A percentile compares a stretch with the other conserved stretches of the same genome.
phyloP scores from a whole-genome alignment of 352 stramenopile genomes.

The Phytophthora constricta region DNA sequence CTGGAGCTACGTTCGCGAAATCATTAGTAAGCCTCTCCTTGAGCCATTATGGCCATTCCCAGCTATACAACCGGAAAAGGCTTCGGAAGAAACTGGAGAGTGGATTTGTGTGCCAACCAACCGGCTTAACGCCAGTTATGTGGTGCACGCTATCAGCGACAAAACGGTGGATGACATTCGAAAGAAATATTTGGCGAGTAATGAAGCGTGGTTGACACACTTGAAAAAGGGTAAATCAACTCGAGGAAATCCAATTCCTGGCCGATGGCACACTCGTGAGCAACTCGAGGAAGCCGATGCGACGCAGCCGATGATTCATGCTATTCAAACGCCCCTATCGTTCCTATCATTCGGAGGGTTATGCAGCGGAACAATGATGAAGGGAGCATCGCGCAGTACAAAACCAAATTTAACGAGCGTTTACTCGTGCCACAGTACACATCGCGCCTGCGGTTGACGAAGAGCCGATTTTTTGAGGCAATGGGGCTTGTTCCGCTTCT shows the following conservation, averaged over 20 bases:
- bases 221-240: conserved; percentile 73
- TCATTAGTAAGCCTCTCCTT: conserved; percentile 69
- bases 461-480: conserved; percentile 78
- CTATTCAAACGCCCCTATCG: conserved; percentile 77
- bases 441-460: conserved; percentile 63
- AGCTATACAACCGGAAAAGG: conserved; percentile 10
- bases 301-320: conserved; percentile 70
- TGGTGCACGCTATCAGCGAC: conserved; percentile 51
- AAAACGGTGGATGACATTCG: conserved; percentile 56
- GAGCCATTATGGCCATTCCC: conserved; percentile 75
- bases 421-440: conserved; percentile 78
- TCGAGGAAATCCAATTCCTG: conserved; percentile 75
- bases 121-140: conserved; percentile 77
- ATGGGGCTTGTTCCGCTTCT: conserved; percentile 86
- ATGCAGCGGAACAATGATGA: conserved; percentile 83
- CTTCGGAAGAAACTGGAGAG: conserved; percentile 37
- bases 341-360: conserved; percentile 82
- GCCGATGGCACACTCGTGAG: conserved; percentile 75
- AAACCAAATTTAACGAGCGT: conserved; percentile 81
- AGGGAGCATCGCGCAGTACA: conserved; percentile 57
- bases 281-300: conserved; percentile 64
- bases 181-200: conserved; percentile 52
- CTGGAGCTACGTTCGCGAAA: conserved; percentile 70
- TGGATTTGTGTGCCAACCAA: conserved; percentile 80
- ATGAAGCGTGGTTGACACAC: conserved; percentile 56